Evolutionary conservation across 805 yeast genomes (phyloP).

Genomic region (Pachysolen tannophilus): DNA sequence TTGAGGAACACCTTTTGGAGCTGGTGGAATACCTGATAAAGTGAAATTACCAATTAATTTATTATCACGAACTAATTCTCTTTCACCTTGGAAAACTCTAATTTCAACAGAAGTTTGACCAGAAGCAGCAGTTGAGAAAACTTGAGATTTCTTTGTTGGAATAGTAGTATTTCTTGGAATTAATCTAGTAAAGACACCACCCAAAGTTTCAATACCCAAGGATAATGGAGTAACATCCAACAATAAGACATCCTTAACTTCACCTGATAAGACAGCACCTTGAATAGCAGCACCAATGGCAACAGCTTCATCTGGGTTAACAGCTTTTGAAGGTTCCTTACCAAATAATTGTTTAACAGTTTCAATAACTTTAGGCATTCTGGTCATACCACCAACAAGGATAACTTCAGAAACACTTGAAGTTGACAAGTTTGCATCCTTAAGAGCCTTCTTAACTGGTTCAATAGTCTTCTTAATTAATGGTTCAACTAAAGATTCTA

Average conservation of each 20-base stretch:
- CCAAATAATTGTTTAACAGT: constrained; percentile 53
- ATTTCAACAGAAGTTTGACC: constrained; percentile 96
- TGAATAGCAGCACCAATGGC: constrained; percentile 88
- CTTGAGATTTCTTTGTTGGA: constrained; percentile 94
- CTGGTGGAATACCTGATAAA: constrained; percentile 90
- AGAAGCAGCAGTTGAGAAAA: constrained; percentile 92
- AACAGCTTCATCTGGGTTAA: constrained; percentile 91
- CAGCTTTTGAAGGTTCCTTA: constrained; percentile 60
- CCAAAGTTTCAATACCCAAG: constrained; percentile 95
- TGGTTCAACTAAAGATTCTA: constrained; percentile 59
- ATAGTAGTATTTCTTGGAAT: constrained; percentile 92
- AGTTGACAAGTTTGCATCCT: constrained; percentile 62
- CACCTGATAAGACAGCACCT: constrained; percentile 81
- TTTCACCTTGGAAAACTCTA: constrained; percentile 98
- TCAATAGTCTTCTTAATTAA: constrained; percentile 60
- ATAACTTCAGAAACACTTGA: constrained; percentile 68
- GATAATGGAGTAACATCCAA: constrained; percentile 83
- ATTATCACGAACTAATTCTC: constrained; percentile 97
- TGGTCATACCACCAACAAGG: constrained; percentile 83
- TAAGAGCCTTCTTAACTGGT: constrained; percentile 67
- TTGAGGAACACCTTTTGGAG: constrained; percentile 92
- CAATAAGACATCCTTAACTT: constrained; percentile 67
- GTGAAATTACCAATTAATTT: constrained; percentile 96
- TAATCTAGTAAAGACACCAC: constrained; percentile 93
- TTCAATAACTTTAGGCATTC: constrained; percentile 75